These are phyloP conservation scores for Anethum foeniculum DNA, from an alignment of 140 eudicot species.

Conservation along the genomic window DNA sequence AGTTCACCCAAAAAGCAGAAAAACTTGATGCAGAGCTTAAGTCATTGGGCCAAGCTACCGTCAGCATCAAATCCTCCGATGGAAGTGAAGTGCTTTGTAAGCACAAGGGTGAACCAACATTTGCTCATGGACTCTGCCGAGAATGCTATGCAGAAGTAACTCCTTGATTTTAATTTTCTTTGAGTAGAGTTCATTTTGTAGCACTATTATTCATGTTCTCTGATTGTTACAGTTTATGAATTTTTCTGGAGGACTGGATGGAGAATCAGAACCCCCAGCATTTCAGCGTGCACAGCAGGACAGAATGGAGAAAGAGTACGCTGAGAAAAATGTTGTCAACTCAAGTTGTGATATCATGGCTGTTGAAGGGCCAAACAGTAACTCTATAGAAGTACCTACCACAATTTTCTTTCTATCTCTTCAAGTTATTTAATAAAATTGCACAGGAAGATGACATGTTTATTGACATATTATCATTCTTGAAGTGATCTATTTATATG, in stretches of 20 bases:
- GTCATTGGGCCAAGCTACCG: neutral
- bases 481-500: neutral
- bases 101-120: conserved; percentile 32
- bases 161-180: neutral
- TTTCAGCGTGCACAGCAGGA: conserved; percentile 26
- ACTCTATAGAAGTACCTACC: conserved; percentile 5
- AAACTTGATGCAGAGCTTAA: conserved; percentile 27
- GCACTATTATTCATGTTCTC: neutral
- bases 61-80: conserved; percentile 6
- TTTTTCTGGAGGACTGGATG: conserved; percentile 23
- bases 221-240: conserved; percentile 16
- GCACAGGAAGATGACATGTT: neutral
- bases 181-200: neutral
- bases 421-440: neutral
- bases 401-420: neutral
- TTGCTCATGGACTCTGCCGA: conserved; percentile 50
- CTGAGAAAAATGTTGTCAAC: conserved; percentile 3
- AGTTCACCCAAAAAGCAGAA: conserved; percentile 33
- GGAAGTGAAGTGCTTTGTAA: conserved; percentile 33
- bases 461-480: neutral
- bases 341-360: conserved; percentile 8
- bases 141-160: conserved; percentile 35
- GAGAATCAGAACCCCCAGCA: conserved; percentile 32
- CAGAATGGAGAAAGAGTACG: conserved; percentile 6
- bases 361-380: neutral